Evolutionary conservation across 2,329 filamentous ascomycete genomes (phyloP).

Genomic region (Chaetothyriales sp.): DNA sequence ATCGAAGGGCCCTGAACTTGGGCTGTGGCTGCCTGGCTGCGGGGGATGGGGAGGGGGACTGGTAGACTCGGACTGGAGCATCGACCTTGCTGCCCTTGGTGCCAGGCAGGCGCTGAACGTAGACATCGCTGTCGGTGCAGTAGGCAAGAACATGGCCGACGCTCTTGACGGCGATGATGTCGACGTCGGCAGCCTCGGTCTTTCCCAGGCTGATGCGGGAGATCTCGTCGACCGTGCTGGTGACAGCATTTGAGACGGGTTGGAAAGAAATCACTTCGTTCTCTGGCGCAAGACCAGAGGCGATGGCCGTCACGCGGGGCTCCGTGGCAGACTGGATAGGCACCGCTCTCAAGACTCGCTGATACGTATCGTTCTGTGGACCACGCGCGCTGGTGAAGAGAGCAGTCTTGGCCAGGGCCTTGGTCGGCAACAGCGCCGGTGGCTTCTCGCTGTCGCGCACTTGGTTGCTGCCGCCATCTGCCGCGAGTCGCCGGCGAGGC

Average conservation of each 20-base stretch:
- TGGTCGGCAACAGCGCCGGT: not conserved
- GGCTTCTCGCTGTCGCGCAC: not conserved
- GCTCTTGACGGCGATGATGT: slow-evolving; percentile 6
- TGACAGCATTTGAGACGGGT: slow-evolving; percentile 6
- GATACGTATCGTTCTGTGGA: slow-evolving; percentile 42
- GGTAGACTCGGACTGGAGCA: slow-evolving; percentile 9
- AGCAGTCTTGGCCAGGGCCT: slow-evolving; percentile 21
- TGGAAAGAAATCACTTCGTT: slow-evolving; percentile 72
- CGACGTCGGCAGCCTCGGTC: slow-evolving; percentile 33
- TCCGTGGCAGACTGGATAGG: slow-evolving; percentile 30
- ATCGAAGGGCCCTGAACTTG: slow-evolving; percentile 31
- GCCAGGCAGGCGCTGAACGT: slow-evolving; percentile 45
- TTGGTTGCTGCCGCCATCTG: slow-evolving; percentile 13
- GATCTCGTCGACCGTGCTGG: slow-evolving; percentile 43
- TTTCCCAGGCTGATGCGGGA: slow-evolving; percentile 36
- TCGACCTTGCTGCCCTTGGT: slow-evolving; percentile 31
- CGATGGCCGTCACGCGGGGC: slow-evolving; percentile 55
- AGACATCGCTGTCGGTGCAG: slow-evolving; percentile 62
- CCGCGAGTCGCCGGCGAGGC: slow-evolving; percentile 25
- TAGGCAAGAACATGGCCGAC: slow-evolving; percentile 56
- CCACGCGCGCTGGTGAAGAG: slow-evolving; percentile 22
- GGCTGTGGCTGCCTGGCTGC: slow-evolving; percentile 24
- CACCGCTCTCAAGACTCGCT: slow-evolving; percentile 43
- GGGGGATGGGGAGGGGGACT: slow-evolving; percentile 3
- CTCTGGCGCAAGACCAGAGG: slow-evolving; percentile 60